phyloP scores from a whole-genome alignment of 164 flowering plant species.

The Chloranthus sessilifolius region DNA sequence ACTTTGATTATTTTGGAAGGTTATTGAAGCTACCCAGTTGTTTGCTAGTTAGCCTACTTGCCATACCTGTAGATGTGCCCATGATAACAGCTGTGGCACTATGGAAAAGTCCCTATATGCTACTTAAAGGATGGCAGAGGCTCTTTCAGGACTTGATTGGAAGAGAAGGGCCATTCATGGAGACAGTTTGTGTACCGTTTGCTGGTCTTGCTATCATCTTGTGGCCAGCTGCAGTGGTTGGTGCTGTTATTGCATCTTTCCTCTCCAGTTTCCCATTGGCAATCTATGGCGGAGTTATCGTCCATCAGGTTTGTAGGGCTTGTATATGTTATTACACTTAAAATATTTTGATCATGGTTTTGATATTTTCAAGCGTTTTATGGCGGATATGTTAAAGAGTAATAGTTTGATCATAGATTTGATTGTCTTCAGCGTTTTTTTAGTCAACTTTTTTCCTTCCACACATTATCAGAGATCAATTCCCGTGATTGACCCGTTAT shows the following conservation, averaged over 20 bases:
- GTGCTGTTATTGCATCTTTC: conserved; percentile 51
- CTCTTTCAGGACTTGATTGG: conserved; percentile 82
- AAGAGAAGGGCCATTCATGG: conserved; percentile 93
- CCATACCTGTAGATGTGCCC: conserved; percentile 51
- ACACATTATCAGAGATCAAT: too few species aligned
- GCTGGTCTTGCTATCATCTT: conserved; percentile 84
- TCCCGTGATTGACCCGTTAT: too few species aligned
- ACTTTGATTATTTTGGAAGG: conserved; percentile 32
- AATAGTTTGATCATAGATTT: too few species aligned
- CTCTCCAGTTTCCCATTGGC: conserved; percentile 66
- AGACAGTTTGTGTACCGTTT: conserved; percentile 89
- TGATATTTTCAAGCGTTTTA: too few species aligned
- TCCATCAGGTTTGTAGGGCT: conserved; percentile 72
- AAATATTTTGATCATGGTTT: too few species aligned
- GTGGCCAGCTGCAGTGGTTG: conserved; percentile 87
- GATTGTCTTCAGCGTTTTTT: too few species aligned
- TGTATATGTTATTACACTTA: too few species aligned
- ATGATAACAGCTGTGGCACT: conserved; percentile 58
- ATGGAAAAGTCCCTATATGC: conserved; percentile 90
- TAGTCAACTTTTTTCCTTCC: too few species aligned
- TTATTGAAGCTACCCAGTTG: conserved; percentile 58
- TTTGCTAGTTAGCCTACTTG: conserved; percentile 54
- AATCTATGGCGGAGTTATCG: conserved; percentile 62
- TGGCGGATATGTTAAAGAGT: too few species aligned
- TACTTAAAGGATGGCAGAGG: conserved; percentile 88